phyloP scores from a whole-genome alignment of 164 flowering plant genomes.

The Sextonia rubra region DNA sequence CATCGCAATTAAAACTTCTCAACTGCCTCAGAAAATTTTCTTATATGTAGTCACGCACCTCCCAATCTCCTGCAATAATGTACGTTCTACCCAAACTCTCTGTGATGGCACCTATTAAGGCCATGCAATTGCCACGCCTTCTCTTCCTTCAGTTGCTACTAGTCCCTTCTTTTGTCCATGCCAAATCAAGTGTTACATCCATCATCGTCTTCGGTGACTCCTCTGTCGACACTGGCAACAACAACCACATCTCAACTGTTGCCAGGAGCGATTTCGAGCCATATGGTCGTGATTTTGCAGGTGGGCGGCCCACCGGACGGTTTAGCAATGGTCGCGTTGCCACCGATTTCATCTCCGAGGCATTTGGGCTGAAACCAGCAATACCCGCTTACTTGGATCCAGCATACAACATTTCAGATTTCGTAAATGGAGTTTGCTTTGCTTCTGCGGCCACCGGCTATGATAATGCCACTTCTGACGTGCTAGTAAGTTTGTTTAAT shows the following conservation, averaged over 20 bases:
- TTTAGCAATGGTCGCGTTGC: constrained; percentile 59
- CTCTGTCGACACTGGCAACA: constrained; percentile 68
- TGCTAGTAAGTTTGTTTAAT: constrained; percentile 38
- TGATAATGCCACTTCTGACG: constrained; percentile 58
- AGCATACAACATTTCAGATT: constrained; percentile 34
- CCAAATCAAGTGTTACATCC: constrained; percentile 20
- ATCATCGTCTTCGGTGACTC: constrained; percentile 77
- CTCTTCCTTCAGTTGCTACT: neutral
- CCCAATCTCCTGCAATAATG: too few species aligned
- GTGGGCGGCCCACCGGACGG: constrained; percentile 51
- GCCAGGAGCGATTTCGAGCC: constrained; percentile 61
- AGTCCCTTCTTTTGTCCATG: neutral
- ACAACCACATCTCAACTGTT: constrained; percentile 47
- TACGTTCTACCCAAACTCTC: neutral
- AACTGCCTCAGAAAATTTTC: too few species aligned
- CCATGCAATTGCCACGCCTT: neutral
- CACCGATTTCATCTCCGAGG: constrained; percentile 58
- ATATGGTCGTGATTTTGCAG: constrained; percentile 61
- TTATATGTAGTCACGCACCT: too few species aligned
- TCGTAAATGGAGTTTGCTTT: constrained; percentile 63
- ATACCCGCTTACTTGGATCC: constrained; percentile 75
- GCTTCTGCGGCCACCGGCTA: constrained; percentile 77
- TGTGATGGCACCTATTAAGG: neutral
- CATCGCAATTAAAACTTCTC: too few species aligned
- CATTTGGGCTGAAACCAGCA: constrained; percentile 41